Base-by-base conservation (phyloP, 805 yeast genomes). In the Jamesozyma hellenica region DNA sequence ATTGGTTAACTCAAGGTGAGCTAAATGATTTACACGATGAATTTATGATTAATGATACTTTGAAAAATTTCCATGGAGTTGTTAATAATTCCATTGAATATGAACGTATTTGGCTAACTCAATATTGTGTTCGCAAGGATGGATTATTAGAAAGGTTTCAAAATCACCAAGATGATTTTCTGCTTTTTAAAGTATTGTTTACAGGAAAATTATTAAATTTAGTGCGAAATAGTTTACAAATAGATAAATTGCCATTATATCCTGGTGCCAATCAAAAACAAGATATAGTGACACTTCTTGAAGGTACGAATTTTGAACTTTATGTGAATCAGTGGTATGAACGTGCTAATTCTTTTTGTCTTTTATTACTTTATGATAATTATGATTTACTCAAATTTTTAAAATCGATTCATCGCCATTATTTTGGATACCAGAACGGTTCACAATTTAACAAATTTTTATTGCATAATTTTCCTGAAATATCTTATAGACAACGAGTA, bases 181-280 rank as follows among this genome's bases (percentile, higher is more conserved):
- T 55, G 15, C 33, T 58, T 13, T 68, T 70, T 36, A 80, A 81
- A 57, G 70, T 90, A 0, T 63, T 90, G 18, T 65, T 77, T 37
- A 84, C 96, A 0, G 99, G 99, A 1, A 88, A 86, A 59, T 79
- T 79, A 49, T 63, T 87, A 41, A 83, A 85, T 51, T 79, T 90
- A 3, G 67, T 29, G 31, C 63, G 42, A 60, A 61, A 42, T 56
- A 67, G 54, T 45, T 55, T 42, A 28, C 51, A 48, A 12, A 17
- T 52, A 4, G 51, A 49, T 18, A 30, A 36, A 17, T 16, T 49
- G 13, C 50, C 55, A 2, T 21, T 42, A 21, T 5, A 21, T 21
- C 23, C 8, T 21, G 8, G 23, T 6, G 23, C 23, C 8, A 21
- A 21, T 8, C 8, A 21, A 21, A 21, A 21, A 21, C 23, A 21